Conservation (phyloP, 495 filamentous ascomycete species). For the Daldinia concentrica region DNA sequence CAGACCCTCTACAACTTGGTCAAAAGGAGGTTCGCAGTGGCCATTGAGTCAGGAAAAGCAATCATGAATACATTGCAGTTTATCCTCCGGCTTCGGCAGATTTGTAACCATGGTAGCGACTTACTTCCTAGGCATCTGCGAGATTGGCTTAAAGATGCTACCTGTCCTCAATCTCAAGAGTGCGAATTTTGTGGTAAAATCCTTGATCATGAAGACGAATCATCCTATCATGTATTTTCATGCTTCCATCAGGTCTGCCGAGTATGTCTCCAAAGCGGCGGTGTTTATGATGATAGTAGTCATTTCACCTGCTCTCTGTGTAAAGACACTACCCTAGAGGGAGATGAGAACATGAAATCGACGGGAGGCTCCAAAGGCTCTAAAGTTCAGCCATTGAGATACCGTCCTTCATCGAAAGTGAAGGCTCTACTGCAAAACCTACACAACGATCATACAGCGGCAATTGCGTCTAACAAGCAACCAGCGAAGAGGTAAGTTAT, state of each 20-base stretch:
- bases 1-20: conserved; percentile 9
- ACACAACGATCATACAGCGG: background rate
- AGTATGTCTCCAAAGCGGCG: background rate
- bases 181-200: conserved; percentile 14
- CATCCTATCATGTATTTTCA: background rate
- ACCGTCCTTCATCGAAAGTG: conserved; percentile 29
- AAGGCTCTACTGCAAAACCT: conserved; percentile 23
- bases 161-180: background rate
- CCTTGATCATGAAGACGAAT: conserved; percentile 5
- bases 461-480: background rate
- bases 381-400: background rate
- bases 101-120: conserved; percentile 29
- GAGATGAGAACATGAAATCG: background rate
- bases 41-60: conserved; percentile 9
- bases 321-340: background rate
- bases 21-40: conserved; percentile 8
- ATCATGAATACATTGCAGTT: conserved; percentile 29
- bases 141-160: conserved; percentile 10
- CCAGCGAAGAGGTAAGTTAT: conserved; percentile 20
- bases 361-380: background rate
- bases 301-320: conserved; percentile 14
- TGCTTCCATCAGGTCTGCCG: conserved; percentile 27
- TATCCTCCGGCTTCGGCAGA: conserved; percentile 32
- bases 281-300: background rate
- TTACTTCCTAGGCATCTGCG: conserved; percentile 18